Conservation (phyloP, 768 basidiomycete species). For the Suillus cothurnatus region DNA sequence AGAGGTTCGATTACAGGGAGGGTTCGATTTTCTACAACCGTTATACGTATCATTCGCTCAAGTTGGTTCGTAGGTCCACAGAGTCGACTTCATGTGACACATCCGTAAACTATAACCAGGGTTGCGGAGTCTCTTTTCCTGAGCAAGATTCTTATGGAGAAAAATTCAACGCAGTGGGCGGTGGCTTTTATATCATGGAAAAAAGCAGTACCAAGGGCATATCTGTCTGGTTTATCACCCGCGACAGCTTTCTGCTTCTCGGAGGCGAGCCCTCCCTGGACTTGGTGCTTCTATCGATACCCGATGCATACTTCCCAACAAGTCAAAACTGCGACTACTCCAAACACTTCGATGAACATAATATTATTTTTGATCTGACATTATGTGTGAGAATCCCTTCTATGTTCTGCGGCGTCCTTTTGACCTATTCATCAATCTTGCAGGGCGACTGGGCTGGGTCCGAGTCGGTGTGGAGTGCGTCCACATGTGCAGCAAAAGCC, state of each 20-base stretch:
- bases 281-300: constrained; percentile 18
- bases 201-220: constrained; percentile 46
- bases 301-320: constrained; percentile 51
- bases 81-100: constrained; percentile 52
- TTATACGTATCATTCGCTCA: neutral
- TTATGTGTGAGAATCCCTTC: constrained; percentile 52
- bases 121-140: constrained; percentile 55
- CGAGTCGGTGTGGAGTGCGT: constrained; percentile 33
- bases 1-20: constrained; percentile 42
- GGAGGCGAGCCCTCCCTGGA: neutral
- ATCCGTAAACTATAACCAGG: constrained; percentile 54
- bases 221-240: constrained; percentile 61
- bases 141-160: constrained; percentile 45
- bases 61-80: constrained; percentile 31
- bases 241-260: constrained; percentile 41
- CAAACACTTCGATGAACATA: constrained; percentile 53
- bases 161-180: constrained; percentile 51
- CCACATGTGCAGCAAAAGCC: constrained; percentile 41
- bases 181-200: constrained; percentile 63
- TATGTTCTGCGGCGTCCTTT: neutral
- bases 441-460: constrained; percentile 58
- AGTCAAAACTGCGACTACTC: constrained; percentile 48
- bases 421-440: constrained; percentile 1
- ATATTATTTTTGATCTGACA: constrained; percentile 59
- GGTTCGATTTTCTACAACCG: constrained; percentile 36